These are phyloP conservation scores for Caryocar brasiliense DNA, from an alignment of 441 rosid genomes.

Conservation along the genomic window DNA sequence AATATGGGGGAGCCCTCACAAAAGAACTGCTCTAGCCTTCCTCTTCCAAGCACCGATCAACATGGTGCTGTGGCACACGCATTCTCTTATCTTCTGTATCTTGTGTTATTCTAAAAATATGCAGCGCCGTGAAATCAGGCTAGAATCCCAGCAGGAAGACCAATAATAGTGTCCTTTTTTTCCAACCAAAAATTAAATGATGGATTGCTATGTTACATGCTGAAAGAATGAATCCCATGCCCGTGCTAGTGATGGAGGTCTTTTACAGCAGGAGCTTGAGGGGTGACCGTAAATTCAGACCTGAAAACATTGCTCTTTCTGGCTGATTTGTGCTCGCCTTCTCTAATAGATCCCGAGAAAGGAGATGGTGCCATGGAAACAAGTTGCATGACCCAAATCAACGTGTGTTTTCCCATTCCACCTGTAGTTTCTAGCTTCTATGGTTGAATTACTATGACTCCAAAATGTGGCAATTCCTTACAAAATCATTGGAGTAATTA, in stretches of 20 bases:
- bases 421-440: slow-evolving; percentile 26
- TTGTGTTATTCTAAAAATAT: slow-evolving; percentile 19
- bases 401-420: slow-evolving; percentile 18
- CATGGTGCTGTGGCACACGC: slow-evolving; percentile 10
- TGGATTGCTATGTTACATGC: slow-evolving; percentile 53
- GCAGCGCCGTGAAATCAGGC: slow-evolving; percentile 25
- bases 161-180: slow-evolving; percentile 25
- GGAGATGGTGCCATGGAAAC: slow-evolving; percentile 13
- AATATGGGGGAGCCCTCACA: slow-evolving; percentile 29
- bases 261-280: slow-evolving; percentile 8
- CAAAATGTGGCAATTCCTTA: slow-evolving; percentile 87
- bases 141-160: slow-evolving; percentile 25
- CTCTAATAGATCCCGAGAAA: slow-evolving; percentile 18
- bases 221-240: slow-evolving; percentile 55
- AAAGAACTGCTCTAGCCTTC: slow-evolving; percentile 23
- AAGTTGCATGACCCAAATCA: slow-evolving; percentile 13
- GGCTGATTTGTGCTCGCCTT: slow-evolving; percentile 20
- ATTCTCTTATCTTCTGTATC: slow-evolving; percentile 9
- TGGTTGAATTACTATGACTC: slow-evolving; percentile 37
- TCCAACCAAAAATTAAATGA: slow-evolving; percentile 35
- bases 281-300: slow-evolving; percentile 22
- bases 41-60: slow-evolving; percentile 22
- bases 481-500: slow-evolving; percentile 82
- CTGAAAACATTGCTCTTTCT: slow-evolving; percentile 14
- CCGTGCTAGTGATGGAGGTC: slow-evolving; percentile 25